These are phyloP conservation scores for Debaryomyces coudertii DNA, from an alignment of 1,139 yeast genomes.

Conservation along the genomic window DNA sequence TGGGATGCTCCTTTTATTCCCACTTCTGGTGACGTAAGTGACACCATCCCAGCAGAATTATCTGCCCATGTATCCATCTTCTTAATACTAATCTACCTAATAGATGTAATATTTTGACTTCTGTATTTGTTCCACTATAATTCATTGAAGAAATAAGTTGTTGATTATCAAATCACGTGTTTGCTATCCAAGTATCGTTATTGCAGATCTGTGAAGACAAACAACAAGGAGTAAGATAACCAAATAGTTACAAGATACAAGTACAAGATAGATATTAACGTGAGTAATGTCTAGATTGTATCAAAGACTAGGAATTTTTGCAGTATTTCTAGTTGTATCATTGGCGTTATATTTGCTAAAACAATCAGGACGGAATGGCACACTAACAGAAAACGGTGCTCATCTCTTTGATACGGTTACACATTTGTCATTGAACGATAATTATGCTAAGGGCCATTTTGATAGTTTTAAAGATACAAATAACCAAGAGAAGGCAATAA, in stretches of 20 bases:
- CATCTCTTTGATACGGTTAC: slow-evolving; percentile 25
- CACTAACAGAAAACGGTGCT: slow-evolving; percentile 13
- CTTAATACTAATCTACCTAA: background rate
- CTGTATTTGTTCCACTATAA: background rate
- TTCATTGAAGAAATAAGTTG: background rate
- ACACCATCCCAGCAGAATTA: slow-evolving; percentile 12
- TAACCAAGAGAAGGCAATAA: background rate
- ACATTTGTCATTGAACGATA: slow-evolving; percentile 18
- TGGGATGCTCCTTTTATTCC: slow-evolving; percentile 12
- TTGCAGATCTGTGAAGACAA: background rate
- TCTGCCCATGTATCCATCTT: slow-evolving; percentile 24
- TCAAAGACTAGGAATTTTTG: slow-evolving; percentile 23
- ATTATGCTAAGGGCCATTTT: slow-evolving; percentile 4
- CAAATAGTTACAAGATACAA: background rate
- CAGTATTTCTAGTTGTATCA: slow-evolving; percentile 19
- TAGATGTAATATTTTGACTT: background rate
- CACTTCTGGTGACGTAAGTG: slow-evolving; percentile 8
- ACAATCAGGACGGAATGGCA: slow-evolving; percentile 15
- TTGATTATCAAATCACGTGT: background rate
- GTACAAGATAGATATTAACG: background rate
- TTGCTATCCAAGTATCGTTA: background rate
- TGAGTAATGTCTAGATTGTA: slow-evolving; percentile 17
- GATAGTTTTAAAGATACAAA: background rate
- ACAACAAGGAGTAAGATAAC: background rate
- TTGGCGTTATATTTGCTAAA: slow-evolving; percentile 20